Conservation (phyloP, 768 basidiomycete species). For the Phallus indusiatus region DNA sequence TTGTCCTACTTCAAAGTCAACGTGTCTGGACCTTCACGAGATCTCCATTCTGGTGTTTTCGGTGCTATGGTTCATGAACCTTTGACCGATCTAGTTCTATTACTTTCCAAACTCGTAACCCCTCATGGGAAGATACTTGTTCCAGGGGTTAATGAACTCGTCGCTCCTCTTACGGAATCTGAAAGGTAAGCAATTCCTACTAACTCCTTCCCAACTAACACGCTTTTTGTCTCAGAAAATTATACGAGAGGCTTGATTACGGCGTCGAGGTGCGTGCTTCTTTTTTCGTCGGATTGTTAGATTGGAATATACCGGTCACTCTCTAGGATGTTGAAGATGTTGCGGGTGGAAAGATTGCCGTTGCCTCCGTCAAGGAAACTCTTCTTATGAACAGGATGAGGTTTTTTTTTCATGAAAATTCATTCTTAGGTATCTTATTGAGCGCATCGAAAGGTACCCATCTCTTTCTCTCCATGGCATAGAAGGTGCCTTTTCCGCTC, state of each 20-base stretch:
- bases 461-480: conserved; percentile 91
- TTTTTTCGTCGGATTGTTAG: neutral
- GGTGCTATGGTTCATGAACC: conserved; percentile 80
- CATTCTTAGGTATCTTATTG: neutral
- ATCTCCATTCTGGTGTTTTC: conserved; percentile 86
- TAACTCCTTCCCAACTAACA: neutral
- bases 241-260: conserved; percentile 73
- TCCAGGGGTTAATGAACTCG: conserved; percentile 82
- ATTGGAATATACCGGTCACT: conserved; percentile 14
- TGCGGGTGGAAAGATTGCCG: conserved; percentile 64
- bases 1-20: conserved; percentile 79
- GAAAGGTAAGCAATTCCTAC: conserved; percentile 43
- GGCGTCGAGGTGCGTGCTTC: conserved; percentile 13
- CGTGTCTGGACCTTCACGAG: conserved; percentile 73
- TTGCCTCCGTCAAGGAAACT: conserved; percentile 66
- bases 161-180: conserved; percentile 58
- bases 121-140: conserved; percentile 75
- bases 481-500: conserved; percentile 84
- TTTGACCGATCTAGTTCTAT: conserved; percentile 82
- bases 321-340: conserved; percentile 64
- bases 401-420: neutral
- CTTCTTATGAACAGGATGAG: conserved; percentile 94
- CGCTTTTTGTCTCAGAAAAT: conserved; percentile 30
- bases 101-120: conserved; percentile 82
- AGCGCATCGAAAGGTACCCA: conserved; percentile 33